Evolutionary conservation across 2,329 filamentous ascomycete genomes (phyloP), one percentile per base, ranked within the genome.

Genomic region (Phialocephala subalpina): DNA sequence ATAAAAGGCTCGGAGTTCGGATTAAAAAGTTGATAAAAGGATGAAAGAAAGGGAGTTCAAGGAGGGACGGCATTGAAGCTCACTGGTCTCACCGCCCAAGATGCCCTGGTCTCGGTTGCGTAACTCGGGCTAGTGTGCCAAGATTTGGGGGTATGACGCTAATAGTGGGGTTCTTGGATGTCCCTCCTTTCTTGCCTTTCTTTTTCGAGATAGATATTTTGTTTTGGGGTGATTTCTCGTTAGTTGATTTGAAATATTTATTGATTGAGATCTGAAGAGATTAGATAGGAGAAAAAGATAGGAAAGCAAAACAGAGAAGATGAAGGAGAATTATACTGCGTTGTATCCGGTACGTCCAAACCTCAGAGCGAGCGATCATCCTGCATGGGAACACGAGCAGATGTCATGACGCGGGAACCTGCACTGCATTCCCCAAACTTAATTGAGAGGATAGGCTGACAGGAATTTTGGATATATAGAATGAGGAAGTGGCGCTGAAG

Each of bases 401-500:
- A 42, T n/a, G 12, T 42, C 38, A 42, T 42, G 38, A 14, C 12
- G 3, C 38, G 14, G 18, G 38, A 42, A 42, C 12, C 38, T 16
- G 29, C 29, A 42, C 12, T 42, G 38, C 4, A 42, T 42, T 14
- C 38, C 38, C 3, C 38, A 42, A 5, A 42, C 3, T 42, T n/a
- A 3, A 12, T 12, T 6, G 12, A 42, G 4, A n/a, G 18, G 38
- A 42, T 42, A 42, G 5, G 12, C 38, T 42, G 12, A 16, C 18
- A 6, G 18, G 14, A 14, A 14, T 42, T 42, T 42, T n/a, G 12
- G 14, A 14, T 6, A 42, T 14, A 14, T 42, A 42, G 38, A 83
- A 80, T 60, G 76, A 78, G 29, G 71, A 78, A 62, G 77, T 83
- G 59, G 78, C 78, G 60, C 69, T 74, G 58, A 78, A 76, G 20